A percentile compares a stretch with the other conserved stretches of the same genome.
These are phyloP conservation scores for Porogramme epimiltina DNA, from an alignment of 1,284 basidiomycete genomes.

Conservation along the genomic window DNA sequence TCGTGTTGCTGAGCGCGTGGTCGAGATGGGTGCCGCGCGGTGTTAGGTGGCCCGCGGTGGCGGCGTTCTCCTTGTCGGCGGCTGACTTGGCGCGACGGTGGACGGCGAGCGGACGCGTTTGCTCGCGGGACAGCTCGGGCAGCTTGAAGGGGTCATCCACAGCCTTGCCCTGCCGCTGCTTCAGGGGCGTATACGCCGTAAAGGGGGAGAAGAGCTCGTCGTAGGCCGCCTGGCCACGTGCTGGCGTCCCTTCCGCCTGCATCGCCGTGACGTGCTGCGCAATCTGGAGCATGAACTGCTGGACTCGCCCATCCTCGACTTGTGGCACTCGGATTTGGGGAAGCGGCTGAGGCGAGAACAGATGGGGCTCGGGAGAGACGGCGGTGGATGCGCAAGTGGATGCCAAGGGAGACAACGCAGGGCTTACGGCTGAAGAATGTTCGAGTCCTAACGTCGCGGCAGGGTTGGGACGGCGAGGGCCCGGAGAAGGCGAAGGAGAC, in stretches of 20 bases:
- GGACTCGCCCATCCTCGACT: constrained; percentile 70
- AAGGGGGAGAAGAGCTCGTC: constrained; percentile 20
- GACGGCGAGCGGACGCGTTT: constrained; percentile 34
- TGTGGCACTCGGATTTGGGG: constrained; percentile 40
- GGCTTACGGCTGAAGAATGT: constrained; percentile 16
- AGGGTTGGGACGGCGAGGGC: constrained; percentile 14
- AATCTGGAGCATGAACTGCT: constrained; percentile 81
- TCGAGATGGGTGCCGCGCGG: constrained; percentile 19
- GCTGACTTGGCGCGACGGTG: constrained; percentile 24
- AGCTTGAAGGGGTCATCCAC: constrained; percentile 14
- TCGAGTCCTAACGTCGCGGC: constrained; percentile 8
- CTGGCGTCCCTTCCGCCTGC: constrained; percentile 42
- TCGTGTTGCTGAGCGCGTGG: constrained; percentile 39
- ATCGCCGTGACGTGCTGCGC: constrained; percentile 79
- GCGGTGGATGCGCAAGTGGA: constrained; percentile 25
- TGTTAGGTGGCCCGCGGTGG: constrained; percentile 17
- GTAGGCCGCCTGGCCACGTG: constrained; percentile 6
- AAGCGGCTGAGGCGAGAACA: constrained; percentile 34
- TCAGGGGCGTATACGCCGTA: neutral
- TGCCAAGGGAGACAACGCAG: constrained; percentile 17
- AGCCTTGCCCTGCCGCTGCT: neutral
- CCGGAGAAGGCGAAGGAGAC: constrained; percentile 21
- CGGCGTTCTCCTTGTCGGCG: constrained; percentile 35
- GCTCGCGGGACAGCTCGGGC: constrained; percentile 9
- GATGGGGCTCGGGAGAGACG: constrained; percentile 28